Evolutionary conservation across 2,329 filamentous ascomycete species (phyloP).

Genomic region (Talaromyces funiculosus): DNA sequence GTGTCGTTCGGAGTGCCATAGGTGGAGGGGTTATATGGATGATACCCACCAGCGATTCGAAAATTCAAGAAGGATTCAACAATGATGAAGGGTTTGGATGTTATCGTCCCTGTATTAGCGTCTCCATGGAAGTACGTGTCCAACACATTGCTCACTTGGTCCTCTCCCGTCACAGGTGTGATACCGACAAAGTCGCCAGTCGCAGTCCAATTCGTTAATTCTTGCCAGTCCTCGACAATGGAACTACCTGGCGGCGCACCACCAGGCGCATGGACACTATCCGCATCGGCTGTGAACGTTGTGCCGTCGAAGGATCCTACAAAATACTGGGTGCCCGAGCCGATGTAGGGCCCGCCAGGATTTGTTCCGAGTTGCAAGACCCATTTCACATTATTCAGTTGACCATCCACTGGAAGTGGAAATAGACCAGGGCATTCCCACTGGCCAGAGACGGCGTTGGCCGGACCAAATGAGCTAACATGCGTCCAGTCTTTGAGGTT

Average conservation of each 20-base stretch:
- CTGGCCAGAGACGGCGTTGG: constrained; percentile 8
- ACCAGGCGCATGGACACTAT: constrained; percentile 7
- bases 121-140: not conserved
- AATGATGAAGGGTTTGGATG: not conserved
- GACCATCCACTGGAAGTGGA: constrained; percentile 12
- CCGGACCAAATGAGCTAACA: constrained; percentile 20
- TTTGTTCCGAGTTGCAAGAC: constrained; percentile 23
- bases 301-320: constrained; percentile 25
- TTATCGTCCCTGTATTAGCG: not conserved
- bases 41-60: not conserved
- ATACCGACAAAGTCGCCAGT: not conserved
- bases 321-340: constrained; percentile 28
- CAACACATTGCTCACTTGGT: not conserved
- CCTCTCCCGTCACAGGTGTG: not conserved
- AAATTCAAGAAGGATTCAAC: not conserved
- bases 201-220: not conserved
- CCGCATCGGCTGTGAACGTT: constrained; percentile 20
- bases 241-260: not conserved
- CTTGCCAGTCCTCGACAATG: not conserved
- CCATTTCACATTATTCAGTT: constrained; percentile 22
- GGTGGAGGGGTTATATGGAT: too few species aligned
- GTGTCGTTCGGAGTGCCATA: not conserved
- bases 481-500: not conserved
- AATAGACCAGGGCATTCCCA: constrained; percentile 29
- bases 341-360: constrained; percentile 26